Conservation (phyloP, 441 rosid species). For the Populus tomentosa region DNA sequence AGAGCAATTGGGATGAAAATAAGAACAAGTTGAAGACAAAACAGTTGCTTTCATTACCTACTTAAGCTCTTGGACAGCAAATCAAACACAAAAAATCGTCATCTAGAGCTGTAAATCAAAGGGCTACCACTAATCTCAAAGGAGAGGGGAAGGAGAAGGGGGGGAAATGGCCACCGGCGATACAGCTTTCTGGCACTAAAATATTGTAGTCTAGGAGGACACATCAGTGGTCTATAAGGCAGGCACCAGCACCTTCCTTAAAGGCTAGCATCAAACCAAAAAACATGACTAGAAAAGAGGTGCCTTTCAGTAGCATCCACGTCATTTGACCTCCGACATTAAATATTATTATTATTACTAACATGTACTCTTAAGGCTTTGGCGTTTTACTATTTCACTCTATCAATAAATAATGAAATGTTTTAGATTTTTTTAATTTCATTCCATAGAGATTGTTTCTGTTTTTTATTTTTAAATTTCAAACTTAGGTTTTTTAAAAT, state of each 20-base stretch:
- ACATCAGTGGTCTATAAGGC: neutral
- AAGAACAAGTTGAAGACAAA: neutral
- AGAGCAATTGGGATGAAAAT: too few relatives aligned
- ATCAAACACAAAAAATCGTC: neutral
- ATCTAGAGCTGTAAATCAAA: neutral
- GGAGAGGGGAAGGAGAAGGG: neutral
- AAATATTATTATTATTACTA: too few relatives aligned
- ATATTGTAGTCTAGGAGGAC: neutral
- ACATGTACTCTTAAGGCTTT: too few relatives aligned
- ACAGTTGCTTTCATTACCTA: neutral
- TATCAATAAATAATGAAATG: too few relatives aligned
- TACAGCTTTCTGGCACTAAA: neutral
- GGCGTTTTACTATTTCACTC: too few relatives aligned
- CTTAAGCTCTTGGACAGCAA: neutral
- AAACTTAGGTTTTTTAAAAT: too few relatives aligned
- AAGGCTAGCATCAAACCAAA: neutral
- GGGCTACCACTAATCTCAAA: too few relatives aligned
- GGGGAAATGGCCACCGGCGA: neutral
- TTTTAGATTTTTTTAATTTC: too few relatives aligned
- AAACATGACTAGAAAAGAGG: neutral
- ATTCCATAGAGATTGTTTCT: too few relatives aligned
- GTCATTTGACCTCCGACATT: too few relatives aligned
- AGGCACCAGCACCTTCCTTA: neutral
- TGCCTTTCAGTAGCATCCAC: neutral
- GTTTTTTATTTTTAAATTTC: too few relatives aligned